A percentile compares a stretch with the other conserved stretches of the same genome.
These are phyloP conservation scores for Aciculosporium take DNA, from an alignment of 2,329 filamentous ascomycete genomes.

Conservation along the genomic window DNA sequence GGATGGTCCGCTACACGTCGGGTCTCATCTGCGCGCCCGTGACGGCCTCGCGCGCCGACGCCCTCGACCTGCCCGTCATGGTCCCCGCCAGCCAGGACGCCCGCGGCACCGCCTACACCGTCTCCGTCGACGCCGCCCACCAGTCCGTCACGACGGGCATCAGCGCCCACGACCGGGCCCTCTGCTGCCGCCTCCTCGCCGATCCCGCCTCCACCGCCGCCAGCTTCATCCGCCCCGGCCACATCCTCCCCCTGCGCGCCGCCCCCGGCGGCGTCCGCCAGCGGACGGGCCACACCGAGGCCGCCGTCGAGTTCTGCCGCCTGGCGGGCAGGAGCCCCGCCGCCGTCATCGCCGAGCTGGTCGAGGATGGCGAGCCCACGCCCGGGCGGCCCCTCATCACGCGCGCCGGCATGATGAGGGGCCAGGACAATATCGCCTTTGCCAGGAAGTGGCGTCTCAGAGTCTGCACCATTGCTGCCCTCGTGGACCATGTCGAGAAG, in stretches of 20 bases:
- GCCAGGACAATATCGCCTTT: constrained; percentile 79
- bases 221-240: constrained; percentile 69
- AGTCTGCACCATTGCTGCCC: constrained; percentile 88
- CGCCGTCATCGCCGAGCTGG: constrained; percentile 80
- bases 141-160: constrained; percentile 75
- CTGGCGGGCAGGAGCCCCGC: constrained; percentile 65
- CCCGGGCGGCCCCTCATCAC: constrained; percentile 49
- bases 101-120: constrained; percentile 82
- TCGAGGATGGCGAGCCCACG: constrained; percentile 68
- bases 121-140: constrained; percentile 71
- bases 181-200: constrained; percentile 69
- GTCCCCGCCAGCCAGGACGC: constrained; percentile 61
- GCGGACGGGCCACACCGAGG: constrained; percentile 81
- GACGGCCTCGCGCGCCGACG: constrained; percentile 49
- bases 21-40: constrained; percentile 88
- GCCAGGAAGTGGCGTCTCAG: constrained; percentile 78
- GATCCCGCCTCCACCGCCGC: constrained; percentile 40
- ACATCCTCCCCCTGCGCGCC: constrained; percentile 76
- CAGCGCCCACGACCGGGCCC: constrained; percentile 69
- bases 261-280: constrained; percentile 66
- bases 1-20: constrained; percentile 82
- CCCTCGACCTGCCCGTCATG: constrained; percentile 80
- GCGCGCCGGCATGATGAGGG: constrained; percentile 77
- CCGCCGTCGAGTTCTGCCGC: constrained; percentile 77
- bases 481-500: constrained; percentile 68